Base-by-base conservation (phyloP, 202 grass and related monocot species). In the Bolboschoenoplectus hybrid region DNA sequence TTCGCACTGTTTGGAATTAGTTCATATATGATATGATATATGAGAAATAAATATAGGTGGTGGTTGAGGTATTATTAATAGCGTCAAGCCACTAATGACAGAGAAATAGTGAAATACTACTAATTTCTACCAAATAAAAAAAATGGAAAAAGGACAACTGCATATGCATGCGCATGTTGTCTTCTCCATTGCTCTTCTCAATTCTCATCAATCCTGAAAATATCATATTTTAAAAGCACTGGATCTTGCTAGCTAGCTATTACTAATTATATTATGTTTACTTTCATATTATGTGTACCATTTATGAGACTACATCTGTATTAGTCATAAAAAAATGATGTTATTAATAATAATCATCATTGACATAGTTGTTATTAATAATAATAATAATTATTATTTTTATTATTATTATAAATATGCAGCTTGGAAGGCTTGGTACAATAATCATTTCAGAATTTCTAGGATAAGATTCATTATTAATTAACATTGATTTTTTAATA, bases 31-130 rank as follows among this genome's bases (percentile, higher is more conserved):
- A 52, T 43, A 58, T 65, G 81, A 83, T 61, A 3, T 80, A 16
- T 36, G 41, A 83, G 80, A 66, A 83, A 83, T 71, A 55, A 71
- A 69, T 84, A 69, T 52, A 44, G 26, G 66, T 26, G 82, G 65
- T 84, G 32, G 82, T 50, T 84, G 47, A 84, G 82, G 69, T 43
- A 38, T 70, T 43, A 38, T 70, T 69, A 67, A 84, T 69, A n/a
- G 46, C 82, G 65, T 55, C 35, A 72, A 84, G 82, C 65, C 49
- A 84, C 82, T 72, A 72, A 84, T 84, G 82, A 84, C 66, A 84
- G 65, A 67, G 81, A 84, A 45, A 32, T 43, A 55, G 26, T 26
- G 26, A 26, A 26, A 26, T 26, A 2, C 10, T 35, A 36, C 8
- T 71, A 36, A 35, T 53, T 69, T 84, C 49, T 55, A 19, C 35